These are phyloP conservation scores for Rugosomyces carneus DNA, from an alignment of 1,284 basidiomycete genomes.

Conservation along the genomic window DNA sequence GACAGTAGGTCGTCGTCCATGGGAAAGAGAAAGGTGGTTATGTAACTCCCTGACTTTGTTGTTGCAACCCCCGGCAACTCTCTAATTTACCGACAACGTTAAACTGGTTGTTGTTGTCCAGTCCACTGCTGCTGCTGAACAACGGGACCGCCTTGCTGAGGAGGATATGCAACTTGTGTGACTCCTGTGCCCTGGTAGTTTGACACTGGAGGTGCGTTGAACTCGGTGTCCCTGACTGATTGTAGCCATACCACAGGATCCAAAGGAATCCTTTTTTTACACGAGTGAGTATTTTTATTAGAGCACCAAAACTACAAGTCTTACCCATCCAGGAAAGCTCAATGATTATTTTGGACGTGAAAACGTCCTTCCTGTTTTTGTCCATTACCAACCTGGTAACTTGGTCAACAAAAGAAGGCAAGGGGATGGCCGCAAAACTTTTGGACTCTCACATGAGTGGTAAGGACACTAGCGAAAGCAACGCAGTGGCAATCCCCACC, in stretches of 20 bases:
- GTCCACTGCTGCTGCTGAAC: conserved; percentile 10
- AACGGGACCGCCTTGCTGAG: conserved; percentile 2
- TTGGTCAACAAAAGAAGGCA: background rate
- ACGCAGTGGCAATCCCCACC: background rate
- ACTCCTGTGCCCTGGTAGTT: conserved; percentile 7
- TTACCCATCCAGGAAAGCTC: conserved; percentile 39
- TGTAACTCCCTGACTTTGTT: background rate
- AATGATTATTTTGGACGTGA: conserved; percentile 37
- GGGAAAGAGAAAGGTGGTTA: too few species aligned
- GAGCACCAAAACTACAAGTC: too few species aligned
- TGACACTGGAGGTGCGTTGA: conserved; percentile 23
- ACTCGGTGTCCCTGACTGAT: conserved; percentile 33
- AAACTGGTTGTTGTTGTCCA: conserved; percentile 10
- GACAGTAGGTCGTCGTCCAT: too few species aligned
- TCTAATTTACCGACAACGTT: background rate
- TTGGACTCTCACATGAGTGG: conserved; percentile 21
- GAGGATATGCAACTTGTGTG: conserved; percentile 7
- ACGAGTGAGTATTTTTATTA: too few species aligned
- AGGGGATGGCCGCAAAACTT: background rate
- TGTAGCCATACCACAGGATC: conserved; percentile 49
- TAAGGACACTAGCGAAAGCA: conserved; percentile 21
- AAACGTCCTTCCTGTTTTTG: conserved; percentile 32
- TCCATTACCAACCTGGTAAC: conserved; percentile 35
- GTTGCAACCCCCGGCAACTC: background rate
- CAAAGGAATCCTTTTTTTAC: conserved; percentile 39